Base-by-base conservation (phyloP, 345 rosid species). In the Eucalyptus marginata region DNA sequence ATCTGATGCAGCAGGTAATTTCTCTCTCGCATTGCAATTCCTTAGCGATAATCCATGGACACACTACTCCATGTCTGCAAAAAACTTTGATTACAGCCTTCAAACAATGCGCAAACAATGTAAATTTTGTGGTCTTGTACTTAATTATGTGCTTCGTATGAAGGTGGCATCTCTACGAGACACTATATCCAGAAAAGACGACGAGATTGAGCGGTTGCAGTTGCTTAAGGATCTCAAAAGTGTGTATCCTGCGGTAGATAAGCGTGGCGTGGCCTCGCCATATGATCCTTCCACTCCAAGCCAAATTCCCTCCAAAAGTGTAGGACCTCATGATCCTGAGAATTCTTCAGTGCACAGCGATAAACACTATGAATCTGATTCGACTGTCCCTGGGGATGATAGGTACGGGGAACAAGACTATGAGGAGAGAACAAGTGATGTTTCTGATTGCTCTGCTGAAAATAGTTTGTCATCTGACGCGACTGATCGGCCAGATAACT, bases 151-250 rank as follows among this genome's bases (percentile, higher is more conserved):
- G 59, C 64, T 31, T 49, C 25, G 52, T 27, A 13, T 90, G 86
- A 89, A 97, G 99, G 93, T 98, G 90, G 93, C 94, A 90, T 93
- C 97, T 88, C 98, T 98, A 54, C 96, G 94, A 92, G 96, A 98
- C 91, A 96, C 94, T n/a, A 93, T 97, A 51, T 88, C 95, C 5
- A 95, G 93, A 89, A 95, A 96, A 89, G 99, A 98, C 54, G 98
- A 95, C 24, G 99, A 98, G 93, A 97, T 98, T 54, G 99, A 96
- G 91, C 92, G 96, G 80, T 90, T 98, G 91, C 96, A 95, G 43
- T 83, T 92, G 86, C 91, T 89, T n/a, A 96, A 96, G 87, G 96
- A 94, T 90, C 90, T 81, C 1, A 97, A 96, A 90, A 89, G 87
- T 13, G 91, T 85, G 18, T 68, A 87, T 84, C 92, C 95, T 15